Evolutionary conservation across 2,329 filamentous ascomycete genomes (phyloP).

Genomic region (Spiromastix sp.): DNA sequence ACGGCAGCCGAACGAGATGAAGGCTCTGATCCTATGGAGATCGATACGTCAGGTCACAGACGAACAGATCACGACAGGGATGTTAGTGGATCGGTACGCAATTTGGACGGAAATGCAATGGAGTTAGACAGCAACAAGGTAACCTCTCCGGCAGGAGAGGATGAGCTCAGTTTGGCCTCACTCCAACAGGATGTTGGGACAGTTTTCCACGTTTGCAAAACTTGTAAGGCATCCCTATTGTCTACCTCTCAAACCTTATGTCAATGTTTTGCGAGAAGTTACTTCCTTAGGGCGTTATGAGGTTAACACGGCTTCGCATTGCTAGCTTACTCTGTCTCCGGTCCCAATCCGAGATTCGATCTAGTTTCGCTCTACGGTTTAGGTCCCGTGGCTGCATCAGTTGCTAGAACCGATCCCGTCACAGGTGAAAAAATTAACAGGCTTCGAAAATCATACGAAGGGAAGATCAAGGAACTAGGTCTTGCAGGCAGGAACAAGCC

Average conservation of each 20-base stretch:
- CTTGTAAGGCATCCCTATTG: constrained; percentile 38
- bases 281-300: constrained; percentile 21
- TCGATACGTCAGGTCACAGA: constrained; percentile 20
- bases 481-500: constrained; percentile 40
- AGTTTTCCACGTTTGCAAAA: constrained; percentile 40
- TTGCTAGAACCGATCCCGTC: constrained; percentile 48
- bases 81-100: constrained; percentile 12
- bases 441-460: constrained; percentile 46
- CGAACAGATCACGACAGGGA: constrained; percentile 26
- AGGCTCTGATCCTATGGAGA: constrained; percentile 11
- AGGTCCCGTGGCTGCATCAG: constrained; percentile 44
- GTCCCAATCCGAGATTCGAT: constrained; percentile 48
- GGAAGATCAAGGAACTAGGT: constrained; percentile 38
- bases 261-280: constrained; percentile 18
- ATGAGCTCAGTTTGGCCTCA: constrained; percentile 28
- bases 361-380: constrained; percentile 50
- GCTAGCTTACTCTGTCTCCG: constrained; percentile 38
- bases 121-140: constrained; percentile 28
- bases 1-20: constrained; percentile 2
- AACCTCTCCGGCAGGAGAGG: constrained; percentile 12
- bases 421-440: constrained; percentile 58
- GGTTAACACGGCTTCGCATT: constrained; percentile 33
- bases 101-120: constrained; percentile 26
- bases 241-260: constrained; percentile 13
- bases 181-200: constrained; percentile 36